Evolutionary conservation across 345 rosid genomes (phyloP).

Genomic region (Cardamine occulta): DNA sequence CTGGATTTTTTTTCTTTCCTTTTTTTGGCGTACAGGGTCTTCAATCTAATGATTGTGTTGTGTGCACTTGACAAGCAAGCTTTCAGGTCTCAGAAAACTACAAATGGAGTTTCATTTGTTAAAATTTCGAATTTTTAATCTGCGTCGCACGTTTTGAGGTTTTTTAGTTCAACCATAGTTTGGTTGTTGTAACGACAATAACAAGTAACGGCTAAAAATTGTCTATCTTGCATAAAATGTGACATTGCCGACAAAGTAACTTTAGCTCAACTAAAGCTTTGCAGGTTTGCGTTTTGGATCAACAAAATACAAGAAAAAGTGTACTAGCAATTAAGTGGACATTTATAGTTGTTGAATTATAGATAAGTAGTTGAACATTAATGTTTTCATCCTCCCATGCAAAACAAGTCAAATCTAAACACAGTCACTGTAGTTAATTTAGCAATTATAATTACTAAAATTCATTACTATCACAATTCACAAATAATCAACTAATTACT

Average conservation of each 20-base stretch:
- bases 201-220: constrained; percentile 40
- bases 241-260: constrained; percentile 34
- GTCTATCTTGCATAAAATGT: constrained; percentile 39
- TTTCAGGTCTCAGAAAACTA: neutral
- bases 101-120: neutral
- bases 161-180: constrained; percentile 40
- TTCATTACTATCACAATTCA: neutral
- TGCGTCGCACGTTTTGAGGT: constrained; percentile 25
- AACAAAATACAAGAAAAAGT: neutral
- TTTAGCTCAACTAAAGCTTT: constrained; percentile 2
- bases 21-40: neutral
- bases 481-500: no score
- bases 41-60: constrained; percentile 13
- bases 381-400: neutral
- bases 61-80: constrained; percentile 14
- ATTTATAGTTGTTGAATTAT: constrained; percentile 28
- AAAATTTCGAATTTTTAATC: constrained; percentile 11
- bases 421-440: neutral
- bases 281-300: constrained; percentile 2
- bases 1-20: neutral
- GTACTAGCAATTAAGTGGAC: neutral
- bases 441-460: neutral
- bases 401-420: constrained; percentile 13
- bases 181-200: constrained; percentile 40
- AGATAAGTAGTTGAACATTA: constrained; percentile 26